Base-by-base conservation (phyloP, 768 basidiomycete genomes). In the Candolleomyces eurysporus region DNA sequence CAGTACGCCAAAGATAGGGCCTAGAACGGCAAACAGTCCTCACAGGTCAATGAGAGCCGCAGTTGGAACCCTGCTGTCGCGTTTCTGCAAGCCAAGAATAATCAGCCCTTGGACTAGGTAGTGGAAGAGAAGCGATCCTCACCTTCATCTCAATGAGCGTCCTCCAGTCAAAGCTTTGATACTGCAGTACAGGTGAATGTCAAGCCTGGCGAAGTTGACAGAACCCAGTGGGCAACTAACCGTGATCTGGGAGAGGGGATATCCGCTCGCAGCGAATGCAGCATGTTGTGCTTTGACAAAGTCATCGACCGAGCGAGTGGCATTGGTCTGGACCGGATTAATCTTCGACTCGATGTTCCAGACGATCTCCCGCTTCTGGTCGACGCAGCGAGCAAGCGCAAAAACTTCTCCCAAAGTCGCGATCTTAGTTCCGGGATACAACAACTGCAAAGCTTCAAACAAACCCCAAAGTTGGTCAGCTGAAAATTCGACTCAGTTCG, bases 271-370 rank as follows among this genome's bases (percentile, higher is more conserved):
- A 26, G 73, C 65, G 65, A 91, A 90, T 46, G 81, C 72, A 9
- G 78, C 81, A 65, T 87, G 79, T 66, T 91, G 89, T 39, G 77
- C 80, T 55, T 71, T 72, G 9, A 90, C 89, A 66, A 91, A 91
- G 57, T 84, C 83, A 17, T 83, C 74, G 17, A 85, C 84, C 17
- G 76, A 69, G 16, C 72, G 75, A 17, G 89, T 89, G 43, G 76
- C 75, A 63, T 82, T 78, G 5, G 82, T 78, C 55, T 75, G 66
- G n/a, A 71, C 76, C 4, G 89, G 75, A 63, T 90, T 80, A 60
- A 90, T 81, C 70, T 91, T 91, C 16, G 88, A 89, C 75, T 93
- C 92, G 63, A 94, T 88, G 69, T 92, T 92, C 82, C 86, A 91
- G 42, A 77, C 72, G 40, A 92, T 79, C 55, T 76, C 74, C 58